Evolutionary conservation across 2,329 filamentous ascomycete species (phyloP).

Genomic region (Tolypocladium amazonense): DNA sequence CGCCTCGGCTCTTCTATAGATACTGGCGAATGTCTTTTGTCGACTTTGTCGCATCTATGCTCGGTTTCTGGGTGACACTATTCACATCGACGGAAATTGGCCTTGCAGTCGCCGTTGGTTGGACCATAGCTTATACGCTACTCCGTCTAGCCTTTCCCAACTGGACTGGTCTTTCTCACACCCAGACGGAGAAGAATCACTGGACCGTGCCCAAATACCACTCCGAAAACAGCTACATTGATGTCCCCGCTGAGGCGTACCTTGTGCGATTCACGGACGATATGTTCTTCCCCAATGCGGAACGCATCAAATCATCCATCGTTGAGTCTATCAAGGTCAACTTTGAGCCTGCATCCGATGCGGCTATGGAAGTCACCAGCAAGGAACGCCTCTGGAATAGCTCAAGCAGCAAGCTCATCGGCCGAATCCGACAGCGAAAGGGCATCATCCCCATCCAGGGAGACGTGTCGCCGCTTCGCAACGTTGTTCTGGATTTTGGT

Average conservation of each 20-base stretch:
- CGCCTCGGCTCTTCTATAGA: slow-evolving; percentile 46
- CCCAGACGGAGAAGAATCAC: slow-evolving; percentile 16
- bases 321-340: slow-evolving; percentile 35
- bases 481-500: slow-evolving; percentile 41
- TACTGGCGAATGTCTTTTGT: slow-evolving; percentile 56
- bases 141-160: slow-evolving; percentile 46
- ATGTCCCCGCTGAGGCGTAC: slow-evolving; percentile 36
- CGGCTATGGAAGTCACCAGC: slow-evolving; percentile 24
- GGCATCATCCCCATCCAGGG: slow-evolving; percentile 20
- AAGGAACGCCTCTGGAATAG: slow-evolving; percentile 44
- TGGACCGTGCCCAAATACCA: slow-evolving; percentile 12
- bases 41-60: slow-evolving; percentile 53
- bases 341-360: slow-evolving; percentile 28
- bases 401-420: slow-evolving; percentile 34
- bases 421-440: slow-evolving; percentile 29
- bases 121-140: slow-evolving; percentile 52
- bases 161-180: slow-evolving; percentile 20
- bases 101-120: slow-evolving; percentile 47
- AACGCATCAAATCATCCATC: slow-evolving; percentile 35
- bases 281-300: slow-evolving; percentile 52
- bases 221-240: slow-evolving; percentile 8
- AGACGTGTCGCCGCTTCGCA: slow-evolving; percentile 27
- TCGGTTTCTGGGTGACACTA: slow-evolving; percentile 54
- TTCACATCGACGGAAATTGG: slow-evolving; percentile 51
- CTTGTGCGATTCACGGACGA: slow-evolving; percentile 47